Conservation (phyloP, 1,284 basidiomycete genomes). For the Vanrija humicola region DNA sequence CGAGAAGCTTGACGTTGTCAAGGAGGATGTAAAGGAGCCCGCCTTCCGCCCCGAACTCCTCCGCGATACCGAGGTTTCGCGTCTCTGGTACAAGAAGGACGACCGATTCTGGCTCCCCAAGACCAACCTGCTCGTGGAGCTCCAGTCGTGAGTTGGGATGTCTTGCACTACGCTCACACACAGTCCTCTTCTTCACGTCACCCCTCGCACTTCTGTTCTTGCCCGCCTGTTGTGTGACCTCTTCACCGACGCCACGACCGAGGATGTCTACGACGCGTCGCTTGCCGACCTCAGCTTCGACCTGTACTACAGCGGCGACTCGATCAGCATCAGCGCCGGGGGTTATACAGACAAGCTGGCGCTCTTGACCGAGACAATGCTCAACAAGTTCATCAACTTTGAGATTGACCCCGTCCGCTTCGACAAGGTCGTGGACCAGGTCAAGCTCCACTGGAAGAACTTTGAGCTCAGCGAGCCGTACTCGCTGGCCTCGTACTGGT, state of each 20-base stretch:
- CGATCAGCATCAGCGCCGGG: constrained; percentile 65
- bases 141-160: constrained; percentile 31
- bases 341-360: constrained; percentile 96
- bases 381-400: constrained; percentile 68
- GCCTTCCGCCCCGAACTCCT: constrained; percentile 70
- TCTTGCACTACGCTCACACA: background rate
- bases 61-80: constrained; percentile 63
- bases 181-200: constrained; percentile 45
- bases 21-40: constrained; percentile 64
- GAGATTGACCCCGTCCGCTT: constrained; percentile 70
- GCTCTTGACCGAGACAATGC: constrained; percentile 69
- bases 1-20: constrained; percentile 75
- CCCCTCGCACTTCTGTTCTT: constrained; percentile 45
- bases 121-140: constrained; percentile 53
- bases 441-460: constrained; percentile 65
- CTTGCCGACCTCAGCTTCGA: constrained; percentile 83
- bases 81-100: constrained; percentile 93
- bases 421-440: constrained; percentile 79
- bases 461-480: constrained; percentile 83
- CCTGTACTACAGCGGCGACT: constrained; percentile 64
- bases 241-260: constrained; percentile 81
- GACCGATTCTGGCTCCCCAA: constrained; percentile 93
- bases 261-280: constrained; percentile 90
- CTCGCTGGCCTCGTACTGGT: constrained; percentile 73
- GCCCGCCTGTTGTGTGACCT: constrained; percentile 70